Evolutionary conservation across 1,284 basidiomycete species (phyloP), one percentile per base, ranked within the genome.

Genomic region (Salmacisia buchloeana): DNA sequence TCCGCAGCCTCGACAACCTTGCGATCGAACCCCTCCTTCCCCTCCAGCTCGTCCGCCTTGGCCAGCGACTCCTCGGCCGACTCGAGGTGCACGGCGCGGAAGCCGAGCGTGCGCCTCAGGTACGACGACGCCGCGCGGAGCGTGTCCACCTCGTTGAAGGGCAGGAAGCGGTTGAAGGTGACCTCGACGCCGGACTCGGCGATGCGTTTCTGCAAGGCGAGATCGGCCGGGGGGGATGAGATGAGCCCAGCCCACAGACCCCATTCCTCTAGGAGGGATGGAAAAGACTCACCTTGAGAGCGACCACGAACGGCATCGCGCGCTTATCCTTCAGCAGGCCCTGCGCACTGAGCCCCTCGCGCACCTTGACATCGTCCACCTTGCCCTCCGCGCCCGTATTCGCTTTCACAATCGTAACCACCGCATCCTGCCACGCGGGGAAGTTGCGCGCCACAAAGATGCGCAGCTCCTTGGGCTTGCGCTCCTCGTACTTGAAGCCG

Each of bases 301-400:
- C 82, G 71, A 94, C 90, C 62, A 93, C 86, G 83, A 97, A 97
- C 35, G 94, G 94, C 94, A 97, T 97, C 46, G 86, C 86, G 67
- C 88, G 87, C 84, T 97, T 97, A 82, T 97, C 92, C 85, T 97
- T 97, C 81, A 92, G 87, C 80, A 97, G 80, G 13, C 91, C 92
- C n/a, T 84, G 85, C 77, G 86, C 84, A 12, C 84, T 85, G 69
- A 97, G 81, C 65, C 86, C 78, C 75, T 87, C 83, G 74, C 88
- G 85, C 66, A 96, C 85, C 80, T 88, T 88, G 58, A 83, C 87
- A 77, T 97, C 93, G 79, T 98, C 91, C 43, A 97, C 87, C 71
- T 83, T 85, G 66, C 87, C 85, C 27, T 83, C 83, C 59, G 82
- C 81, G 59, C 83, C 83, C 66, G 85, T 83, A 77, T 89, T 93